Percentiles rank a stretch among this genome's conserved stretches.
These are phyloP conservation scores for Phialophora macrospora DNA, from an alignment of 2,329 filamentous ascomycete genomes.

Conservation along the genomic window DNA sequence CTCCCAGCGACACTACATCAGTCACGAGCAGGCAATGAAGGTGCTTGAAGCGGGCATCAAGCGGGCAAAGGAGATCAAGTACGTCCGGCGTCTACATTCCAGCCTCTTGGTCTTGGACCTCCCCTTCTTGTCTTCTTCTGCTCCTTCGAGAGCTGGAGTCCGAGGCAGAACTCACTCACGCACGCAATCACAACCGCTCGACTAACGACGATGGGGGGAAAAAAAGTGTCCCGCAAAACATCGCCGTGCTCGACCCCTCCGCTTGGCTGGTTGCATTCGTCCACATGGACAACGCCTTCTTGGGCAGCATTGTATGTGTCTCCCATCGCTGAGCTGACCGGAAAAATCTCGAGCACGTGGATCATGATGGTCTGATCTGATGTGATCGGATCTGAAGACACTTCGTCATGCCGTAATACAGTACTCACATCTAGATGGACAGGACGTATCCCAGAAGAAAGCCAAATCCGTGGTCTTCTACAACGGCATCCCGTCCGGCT, in stretches of 20 bases:
- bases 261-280: constrained; percentile 30
- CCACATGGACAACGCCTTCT: constrained; percentile 32
- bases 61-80: constrained; percentile 19
- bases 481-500: constrained; percentile 28
- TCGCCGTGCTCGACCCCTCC: constrained; percentile 32
- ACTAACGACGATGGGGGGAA: constrained; percentile 10
- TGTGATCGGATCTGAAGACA: not conserved
- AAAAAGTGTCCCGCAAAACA: constrained; percentile 28
- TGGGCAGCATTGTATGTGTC: constrained; percentile 21
- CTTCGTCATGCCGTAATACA: not conserved
- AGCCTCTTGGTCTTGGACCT: too few species aligned
- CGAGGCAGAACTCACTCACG: not conserved
- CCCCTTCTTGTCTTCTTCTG: too few species aligned
- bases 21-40: constrained; percentile 28
- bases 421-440: not conserved
- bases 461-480: constrained; percentile 31
- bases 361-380: not conserved
- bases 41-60: constrained; percentile 25
- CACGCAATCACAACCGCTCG: not conserved
- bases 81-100: not conserved
- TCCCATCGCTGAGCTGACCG: not conserved
- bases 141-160: too few species aligned
- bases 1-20: constrained; percentile 26
- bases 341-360: too few species aligned
- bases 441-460: constrained; percentile 34